These are phyloP conservation scores for Talaromyces pinophilus DNA, from an alignment of 2,329 filamentous ascomycete species.

Conservation along the genomic window DNA sequence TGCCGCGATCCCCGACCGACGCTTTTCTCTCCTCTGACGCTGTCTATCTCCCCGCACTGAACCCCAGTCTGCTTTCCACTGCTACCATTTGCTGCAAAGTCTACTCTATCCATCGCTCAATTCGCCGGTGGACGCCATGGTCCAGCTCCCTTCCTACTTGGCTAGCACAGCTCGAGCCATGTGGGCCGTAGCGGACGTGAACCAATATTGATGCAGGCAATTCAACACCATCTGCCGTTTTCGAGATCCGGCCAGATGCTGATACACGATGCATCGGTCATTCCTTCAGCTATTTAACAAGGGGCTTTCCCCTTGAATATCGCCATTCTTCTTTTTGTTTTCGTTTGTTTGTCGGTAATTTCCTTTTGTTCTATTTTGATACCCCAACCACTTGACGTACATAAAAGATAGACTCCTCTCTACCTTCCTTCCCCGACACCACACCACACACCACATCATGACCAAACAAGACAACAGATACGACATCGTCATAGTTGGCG, in stretches of 20 bases:
- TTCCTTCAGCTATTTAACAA: not conserved
- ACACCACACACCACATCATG: conserved; percentile 8
- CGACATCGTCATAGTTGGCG: conserved; percentile 80
- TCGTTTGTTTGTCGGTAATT: not conserved
- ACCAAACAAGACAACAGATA: conserved; percentile 39
- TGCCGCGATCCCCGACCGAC: conserved; percentile 13
- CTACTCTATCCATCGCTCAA: not conserved
- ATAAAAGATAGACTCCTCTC: not conserved
- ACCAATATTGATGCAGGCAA: not conserved
- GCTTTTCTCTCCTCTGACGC: not conserved
- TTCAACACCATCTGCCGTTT: conserved; percentile 15
- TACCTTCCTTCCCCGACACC: not conserved
- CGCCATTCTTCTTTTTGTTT: not conserved
- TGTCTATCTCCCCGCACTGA: conserved; percentile 6
- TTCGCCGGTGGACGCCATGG: not conserved
- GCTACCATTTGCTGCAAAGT: not conserved
- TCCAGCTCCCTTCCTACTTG: not conserved
- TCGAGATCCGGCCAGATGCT: conserved; percentile 9
- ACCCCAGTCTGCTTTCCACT: not conserved
- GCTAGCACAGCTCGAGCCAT: not conserved
- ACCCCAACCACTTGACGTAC: not conserved
- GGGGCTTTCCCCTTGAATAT: not conserved
- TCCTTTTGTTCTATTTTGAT: not conserved
- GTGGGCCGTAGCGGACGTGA: conserved; percentile 4
- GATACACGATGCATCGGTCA: conserved; percentile 2